These are phyloP conservation scores for Lactifluus hygrophoroides DNA, from an alignment of 768 basidiomycete species.

Conservation along the genomic window DNA sequence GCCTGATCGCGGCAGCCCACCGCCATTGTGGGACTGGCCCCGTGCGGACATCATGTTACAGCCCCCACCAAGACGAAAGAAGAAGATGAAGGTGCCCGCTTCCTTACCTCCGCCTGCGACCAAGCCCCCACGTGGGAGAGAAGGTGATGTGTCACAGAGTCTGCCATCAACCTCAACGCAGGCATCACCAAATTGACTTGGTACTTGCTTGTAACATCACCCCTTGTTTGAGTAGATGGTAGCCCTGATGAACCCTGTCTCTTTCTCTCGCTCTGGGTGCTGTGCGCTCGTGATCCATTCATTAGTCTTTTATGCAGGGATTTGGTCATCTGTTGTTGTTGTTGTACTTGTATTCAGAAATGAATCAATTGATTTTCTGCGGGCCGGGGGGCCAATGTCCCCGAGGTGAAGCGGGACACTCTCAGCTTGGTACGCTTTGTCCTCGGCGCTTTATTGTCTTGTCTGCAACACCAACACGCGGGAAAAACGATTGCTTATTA, in stretches of 20 bases:
- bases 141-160: neutral
- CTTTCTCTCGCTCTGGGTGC: conserved; percentile 4
- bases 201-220: neutral
- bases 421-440: no score
- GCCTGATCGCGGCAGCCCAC: neutral
- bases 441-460: neutral
- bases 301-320: neutral
- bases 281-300: conserved; percentile 11
- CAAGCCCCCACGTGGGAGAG: neutral
- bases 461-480: neutral
- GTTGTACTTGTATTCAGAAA: neutral
- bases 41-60: conserved; percentile 19
- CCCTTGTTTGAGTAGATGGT: neutral
- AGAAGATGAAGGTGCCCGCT: neutral
- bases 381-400: neutral
- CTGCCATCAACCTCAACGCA: neutral
- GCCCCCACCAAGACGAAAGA: neutral
- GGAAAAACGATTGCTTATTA: neutral
- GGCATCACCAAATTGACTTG: neutral
- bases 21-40: conserved; percentile 19
- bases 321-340: neutral
- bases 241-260: neutral
- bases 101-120: neutral
- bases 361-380: neutral
- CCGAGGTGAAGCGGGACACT: no score